Conservation (phyloP, 208 protist genomes). For the Crithidia bombi region DNA sequence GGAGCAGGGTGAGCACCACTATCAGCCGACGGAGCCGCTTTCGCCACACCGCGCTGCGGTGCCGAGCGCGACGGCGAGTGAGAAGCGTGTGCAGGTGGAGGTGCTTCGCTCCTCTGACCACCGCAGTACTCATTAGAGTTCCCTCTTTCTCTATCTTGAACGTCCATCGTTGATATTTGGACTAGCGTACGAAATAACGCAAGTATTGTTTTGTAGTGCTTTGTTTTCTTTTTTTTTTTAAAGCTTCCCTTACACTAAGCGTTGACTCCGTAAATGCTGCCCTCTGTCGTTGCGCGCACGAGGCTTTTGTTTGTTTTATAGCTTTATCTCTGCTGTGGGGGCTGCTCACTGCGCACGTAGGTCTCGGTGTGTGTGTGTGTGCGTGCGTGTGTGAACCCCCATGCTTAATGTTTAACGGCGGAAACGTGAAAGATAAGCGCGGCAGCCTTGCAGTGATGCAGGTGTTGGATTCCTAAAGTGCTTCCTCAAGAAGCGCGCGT, state of each 20-base stretch:
- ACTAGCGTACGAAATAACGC: not conserved
- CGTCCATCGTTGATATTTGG: not conserved
- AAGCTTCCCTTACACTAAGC: not conserved
- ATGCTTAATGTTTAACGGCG: not conserved
- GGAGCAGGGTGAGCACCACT: constrained; percentile 5
- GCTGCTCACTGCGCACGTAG: not conserved
- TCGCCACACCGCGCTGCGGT: not conserved
- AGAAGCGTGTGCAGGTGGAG: constrained; percentile 1
- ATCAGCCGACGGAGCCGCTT: constrained; percentile 2
- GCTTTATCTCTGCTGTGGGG: not conserved
- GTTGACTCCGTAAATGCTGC: not conserved
- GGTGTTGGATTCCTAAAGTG: constrained; percentile 2
- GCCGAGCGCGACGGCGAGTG: not conserved
- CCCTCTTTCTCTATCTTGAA: not conserved
- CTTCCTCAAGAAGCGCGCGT: not conserved
- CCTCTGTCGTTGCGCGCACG: not conserved
- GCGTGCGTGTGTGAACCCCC: not conserved
- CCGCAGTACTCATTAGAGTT: not conserved
- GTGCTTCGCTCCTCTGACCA: not conserved
- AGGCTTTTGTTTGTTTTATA: not conserved
- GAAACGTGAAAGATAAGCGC: not conserved
- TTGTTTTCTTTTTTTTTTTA: constrained; percentile 7
- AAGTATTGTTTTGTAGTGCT: not conserved
- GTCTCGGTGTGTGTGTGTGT: too few relatives aligned
- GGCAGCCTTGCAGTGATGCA: not conserved